Conservation (phyloP, 139 green algal genomes). For the Micractinium conductrix region DNA sequence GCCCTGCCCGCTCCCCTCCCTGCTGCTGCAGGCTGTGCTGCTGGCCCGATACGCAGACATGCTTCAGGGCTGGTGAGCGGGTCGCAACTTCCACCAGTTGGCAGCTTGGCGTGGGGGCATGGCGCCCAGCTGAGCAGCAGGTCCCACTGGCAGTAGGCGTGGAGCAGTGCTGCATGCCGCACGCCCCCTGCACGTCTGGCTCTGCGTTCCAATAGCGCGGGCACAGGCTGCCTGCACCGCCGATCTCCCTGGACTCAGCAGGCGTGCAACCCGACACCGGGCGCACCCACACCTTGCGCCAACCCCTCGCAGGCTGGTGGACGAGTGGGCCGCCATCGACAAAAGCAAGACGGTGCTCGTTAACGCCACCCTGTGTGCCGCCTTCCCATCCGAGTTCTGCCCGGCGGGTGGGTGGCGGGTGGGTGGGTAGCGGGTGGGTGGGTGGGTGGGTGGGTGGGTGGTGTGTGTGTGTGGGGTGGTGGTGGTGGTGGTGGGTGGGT, state of each 20-base stretch:
- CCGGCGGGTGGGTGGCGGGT: not conserved
- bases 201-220: too few relatives aligned
- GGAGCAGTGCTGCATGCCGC: not conserved
- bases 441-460: too few relatives aligned
- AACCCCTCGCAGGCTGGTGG: constrained; percentile 22
- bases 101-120: too few relatives aligned
- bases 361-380: not conserved
- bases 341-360: not conserved
- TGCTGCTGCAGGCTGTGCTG: too few relatives aligned
- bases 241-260: not conserved
- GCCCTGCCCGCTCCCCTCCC: too few relatives aligned
- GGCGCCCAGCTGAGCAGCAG: too few relatives aligned
- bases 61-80: constrained; percentile 36
- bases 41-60: constrained; percentile 47
- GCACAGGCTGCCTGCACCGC: not conserved
- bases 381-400: constrained; percentile 29
- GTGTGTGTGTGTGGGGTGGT: too few relatives aligned
- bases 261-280: not conserved
- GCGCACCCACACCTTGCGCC: not conserved
- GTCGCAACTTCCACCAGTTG: too few relatives aligned
- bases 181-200: not conserved
- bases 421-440: too few relatives aligned
- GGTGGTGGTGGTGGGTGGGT: too few relatives aligned
- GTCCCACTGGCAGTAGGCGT: too few relatives aligned
- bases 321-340: constrained; percentile 31